Evolutionary conservation across 2,329 filamentous ascomycete species (phyloP).

Genomic region (Helotiales sp.): DNA sequence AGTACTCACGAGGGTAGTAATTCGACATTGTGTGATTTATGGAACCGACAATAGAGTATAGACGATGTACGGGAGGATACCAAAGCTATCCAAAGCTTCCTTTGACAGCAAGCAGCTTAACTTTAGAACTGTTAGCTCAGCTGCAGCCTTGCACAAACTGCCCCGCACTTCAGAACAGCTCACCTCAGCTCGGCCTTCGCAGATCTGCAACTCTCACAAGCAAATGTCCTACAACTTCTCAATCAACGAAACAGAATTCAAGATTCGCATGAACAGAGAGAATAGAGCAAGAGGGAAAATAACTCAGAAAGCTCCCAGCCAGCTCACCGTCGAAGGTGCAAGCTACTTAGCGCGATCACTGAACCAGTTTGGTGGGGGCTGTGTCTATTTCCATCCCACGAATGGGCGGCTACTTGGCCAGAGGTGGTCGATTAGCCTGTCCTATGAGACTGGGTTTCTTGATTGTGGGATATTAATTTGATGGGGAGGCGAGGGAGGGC

Average conservation of each 20-base stretch:
- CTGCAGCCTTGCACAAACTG: constrained; percentile 15
- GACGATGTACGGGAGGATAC: neutral
- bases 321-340: neutral
- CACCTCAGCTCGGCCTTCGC: neutral
- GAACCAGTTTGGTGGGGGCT: constrained; percentile 19
- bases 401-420: constrained; percentile 17
- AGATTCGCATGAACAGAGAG: neutral
- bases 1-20: constrained; percentile 38
- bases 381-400: constrained; percentile 28
- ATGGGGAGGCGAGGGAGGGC: neutral
- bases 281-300: neutral
- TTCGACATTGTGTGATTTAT: constrained; percentile 27
- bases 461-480: neutral
- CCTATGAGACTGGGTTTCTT: constrained; percentile 18
- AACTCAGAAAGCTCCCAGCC: constrained; percentile 1
- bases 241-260: neutral
- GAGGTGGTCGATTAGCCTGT: constrained; percentile 2
- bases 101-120: constrained; percentile 1
- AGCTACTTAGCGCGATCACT: constrained; percentile 17
- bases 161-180: constrained; percentile 11
- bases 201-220: neutral
- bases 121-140: constrained; percentile 7
- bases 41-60: neutral
- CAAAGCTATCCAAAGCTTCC: constrained; percentile 13
- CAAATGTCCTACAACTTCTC: neutral